Percentiles rank a stretch among this genome's conserved stretches.
Conservation (phyloP, 2,329 filamentous ascomycete species). For the Pezicula carpinea region DNA sequence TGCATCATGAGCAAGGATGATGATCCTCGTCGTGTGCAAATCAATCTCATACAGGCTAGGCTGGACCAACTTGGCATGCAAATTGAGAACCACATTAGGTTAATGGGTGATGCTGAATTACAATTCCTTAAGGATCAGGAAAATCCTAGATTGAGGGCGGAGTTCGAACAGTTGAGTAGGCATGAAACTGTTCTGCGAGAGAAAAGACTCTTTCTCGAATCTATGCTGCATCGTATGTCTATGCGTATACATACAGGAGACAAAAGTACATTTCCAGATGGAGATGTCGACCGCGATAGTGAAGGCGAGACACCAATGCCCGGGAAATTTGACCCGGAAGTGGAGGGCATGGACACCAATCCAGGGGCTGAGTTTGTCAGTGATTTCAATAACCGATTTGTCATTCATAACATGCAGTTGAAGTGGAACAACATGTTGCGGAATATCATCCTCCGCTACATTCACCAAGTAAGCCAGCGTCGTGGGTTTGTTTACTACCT, state of each 20-base stretch:
- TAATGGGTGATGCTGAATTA: constrained; percentile 72
- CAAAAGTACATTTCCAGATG: constrained; percentile 21
- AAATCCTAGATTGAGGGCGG: constrained; percentile 46
- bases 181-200: constrained; percentile 53
- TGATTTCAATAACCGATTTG: constrained; percentile 97
- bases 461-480: constrained; percentile 93
- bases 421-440: constrained; percentile 98
- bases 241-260: constrained; percentile 23
- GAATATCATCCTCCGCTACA: constrained; percentile 95
- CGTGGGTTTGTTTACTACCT: constrained; percentile 98
- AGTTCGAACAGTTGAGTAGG: constrained; percentile 55
- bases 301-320: constrained; percentile 22
- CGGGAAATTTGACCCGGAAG: constrained; percentile 35
- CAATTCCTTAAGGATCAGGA: constrained; percentile 50
- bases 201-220: constrained; percentile 54
- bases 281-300: constrained; percentile 34
- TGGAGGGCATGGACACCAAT: constrained; percentile 58
- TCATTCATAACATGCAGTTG: constrained; percentile 93
- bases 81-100: constrained; percentile 67
- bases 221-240: constrained; percentile 40
- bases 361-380: constrained; percentile 78
- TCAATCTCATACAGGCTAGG: constrained; percentile 76
- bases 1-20: constrained; percentile 92
- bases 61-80: constrained; percentile 75
- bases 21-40: constrained; percentile 84